Evolutionary conservation across 139 green algal species (phyloP).

Genomic region (Coccomyxa sp.): DNA sequence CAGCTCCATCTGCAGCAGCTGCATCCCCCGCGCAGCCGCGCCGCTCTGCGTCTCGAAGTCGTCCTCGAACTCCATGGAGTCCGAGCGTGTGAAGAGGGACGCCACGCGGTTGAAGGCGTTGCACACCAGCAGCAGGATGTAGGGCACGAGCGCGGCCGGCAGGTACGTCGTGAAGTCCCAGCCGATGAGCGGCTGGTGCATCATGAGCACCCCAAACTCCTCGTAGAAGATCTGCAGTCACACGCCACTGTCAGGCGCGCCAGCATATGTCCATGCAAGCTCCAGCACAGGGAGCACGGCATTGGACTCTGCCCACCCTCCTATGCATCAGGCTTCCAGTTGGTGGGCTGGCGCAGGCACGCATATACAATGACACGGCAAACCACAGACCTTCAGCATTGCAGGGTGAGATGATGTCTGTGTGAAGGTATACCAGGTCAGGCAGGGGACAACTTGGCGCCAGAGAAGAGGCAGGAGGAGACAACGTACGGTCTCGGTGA

Average conservation of each 20-base stretch:
- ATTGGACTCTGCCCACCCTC: not conserved
- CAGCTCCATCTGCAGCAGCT: slow-evolving; percentile 31
- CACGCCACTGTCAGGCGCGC: not conserved
- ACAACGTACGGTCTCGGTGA: slow-evolving; percentile 21
- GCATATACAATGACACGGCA: not conserved
- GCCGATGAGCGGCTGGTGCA: slow-evolving; percentile 47
- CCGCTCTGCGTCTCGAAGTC: slow-evolving; percentile 32
- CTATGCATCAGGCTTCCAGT: not conserved
- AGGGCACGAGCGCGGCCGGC: slow-evolving; percentile 45
- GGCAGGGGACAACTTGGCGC: too few relatives aligned
- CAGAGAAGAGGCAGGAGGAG: not conserved
- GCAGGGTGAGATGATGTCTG: not conserved
- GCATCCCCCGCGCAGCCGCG: slow-evolving; percentile 17
- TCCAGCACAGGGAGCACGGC: not conserved
- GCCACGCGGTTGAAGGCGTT: slow-evolving; percentile 37
- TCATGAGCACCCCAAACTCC: slow-evolving; percentile 49
- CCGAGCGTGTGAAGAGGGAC: not conserved
- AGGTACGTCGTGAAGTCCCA: slow-evolving; percentile 50
- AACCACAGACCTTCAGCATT: not conserved
- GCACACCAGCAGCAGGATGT: slow-evolving; percentile 31
- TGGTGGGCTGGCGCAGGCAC: not conserved
- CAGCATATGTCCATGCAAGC: not conserved
- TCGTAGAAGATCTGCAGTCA: slow-evolving; percentile 45
- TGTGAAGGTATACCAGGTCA: not conserved
- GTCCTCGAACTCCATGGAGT: slow-evolving; percentile 41